Evolutionary conservation across 129 eudicot species (phyloP).

Genomic region (Mikania micrantha): DNA sequence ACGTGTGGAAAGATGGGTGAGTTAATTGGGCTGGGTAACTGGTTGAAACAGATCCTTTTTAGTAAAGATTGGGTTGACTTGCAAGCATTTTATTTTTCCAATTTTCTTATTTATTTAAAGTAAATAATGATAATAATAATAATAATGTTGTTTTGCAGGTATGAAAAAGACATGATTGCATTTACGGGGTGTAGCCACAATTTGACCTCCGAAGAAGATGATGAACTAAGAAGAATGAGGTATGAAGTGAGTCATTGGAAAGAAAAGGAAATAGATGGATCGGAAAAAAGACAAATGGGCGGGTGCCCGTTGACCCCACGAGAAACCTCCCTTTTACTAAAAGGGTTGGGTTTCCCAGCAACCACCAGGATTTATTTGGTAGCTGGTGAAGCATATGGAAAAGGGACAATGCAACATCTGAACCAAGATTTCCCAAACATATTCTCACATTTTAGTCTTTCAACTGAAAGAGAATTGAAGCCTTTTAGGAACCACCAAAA

Average conservation of each 20-base stretch:
- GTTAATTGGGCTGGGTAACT: background rate
- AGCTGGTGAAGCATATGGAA: conserved; percentile 94
- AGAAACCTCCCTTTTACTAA: conserved; percentile 82
- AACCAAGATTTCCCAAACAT: conserved; percentile 73
- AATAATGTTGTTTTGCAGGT: conserved; percentile 37
- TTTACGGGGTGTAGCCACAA: conserved; percentile 97
- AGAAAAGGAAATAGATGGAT: conserved; percentile 87
- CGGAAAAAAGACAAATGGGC: conserved; percentile 72
- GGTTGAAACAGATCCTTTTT: background rate
- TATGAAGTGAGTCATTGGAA: conserved; percentile 96
- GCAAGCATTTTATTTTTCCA: background rate
- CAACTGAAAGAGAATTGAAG: conserved; percentile 67
- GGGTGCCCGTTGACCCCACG: conserved; percentile 97
- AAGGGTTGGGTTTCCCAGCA: conserved; percentile 65
- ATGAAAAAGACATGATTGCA: conserved; percentile 99
- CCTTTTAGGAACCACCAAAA: conserved; percentile 86
- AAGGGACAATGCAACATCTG: conserved; percentile 72
- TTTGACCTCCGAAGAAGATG: conserved; percentile 82
- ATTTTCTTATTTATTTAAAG: too few species aligned
- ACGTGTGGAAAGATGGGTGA: background rate
- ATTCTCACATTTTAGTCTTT: conserved; percentile 68
- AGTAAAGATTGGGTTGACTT: background rate
- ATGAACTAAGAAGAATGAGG: conserved; percentile 78
- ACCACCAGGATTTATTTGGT: conserved; percentile 77
- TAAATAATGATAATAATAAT: background rate